Evolutionary conservation across 2,329 filamentous ascomycete genomes (phyloP), one percentile per base, ranked within the genome.

Genomic region (Dactylonectria macrodidyma): DNA sequence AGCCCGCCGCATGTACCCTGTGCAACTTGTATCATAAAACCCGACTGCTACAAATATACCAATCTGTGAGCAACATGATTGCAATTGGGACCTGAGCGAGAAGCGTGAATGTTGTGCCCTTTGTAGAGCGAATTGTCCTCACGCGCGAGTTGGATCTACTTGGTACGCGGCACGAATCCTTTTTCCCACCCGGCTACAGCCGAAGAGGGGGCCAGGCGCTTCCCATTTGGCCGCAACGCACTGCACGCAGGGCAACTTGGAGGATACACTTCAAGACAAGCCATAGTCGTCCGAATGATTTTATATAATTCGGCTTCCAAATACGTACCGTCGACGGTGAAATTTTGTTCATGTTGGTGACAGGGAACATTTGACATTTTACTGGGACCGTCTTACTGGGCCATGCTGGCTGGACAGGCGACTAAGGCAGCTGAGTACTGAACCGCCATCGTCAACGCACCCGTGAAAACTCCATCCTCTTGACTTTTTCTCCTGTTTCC

Each of bases 21-120:
- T 74, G 76, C 71, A 67, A 70, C 69, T 80, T 80, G 79, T 80
- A 80, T 74, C 77, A 79, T 79, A 79, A 74, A 59, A 63, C 16
- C 30, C 50, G 71, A 78, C 75, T 79, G 77, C 70, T 78, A 71
- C 72, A 11, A 77, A 75, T 77, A 72, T 71, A 79, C 70, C 75
- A 76, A 75, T 74, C 73, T 67, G 63, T 67, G 65, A 62, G 71
- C 62, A 71, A 55, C 56, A 71, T 65, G 38, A 61, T 55, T 56
- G 52, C 61, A 66, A 70, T 66, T 68, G 65, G 57, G 36, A 54
- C 59, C n/a, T 34, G 33, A 48, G 8, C 64, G 57, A 47, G 51
- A n/a, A 30, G 3, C 55, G 67, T 69, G 47, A 52, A 52, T 59
- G 56, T 46, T 56, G 64, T 62, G 44, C 14, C 47, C 10, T 57